phyloP scores from a whole-genome alignment of 306 rosid species.

The Citrullus colocynthis region DNA sequence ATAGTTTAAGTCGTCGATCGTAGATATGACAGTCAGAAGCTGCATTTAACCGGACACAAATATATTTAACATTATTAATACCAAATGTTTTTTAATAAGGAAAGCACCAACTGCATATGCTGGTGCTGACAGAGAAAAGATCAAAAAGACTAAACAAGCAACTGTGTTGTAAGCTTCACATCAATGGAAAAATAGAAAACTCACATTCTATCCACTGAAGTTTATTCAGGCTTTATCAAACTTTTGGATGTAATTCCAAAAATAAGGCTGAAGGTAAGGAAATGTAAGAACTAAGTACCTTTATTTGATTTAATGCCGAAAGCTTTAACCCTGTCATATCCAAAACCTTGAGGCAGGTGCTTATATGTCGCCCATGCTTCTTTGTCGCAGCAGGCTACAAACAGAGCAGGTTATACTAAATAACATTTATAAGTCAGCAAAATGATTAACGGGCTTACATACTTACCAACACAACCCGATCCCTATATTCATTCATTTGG shows the following conservation, averaged over 20 bases:
- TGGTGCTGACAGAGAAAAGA: not conserved
- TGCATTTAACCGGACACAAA: constrained; percentile 25
- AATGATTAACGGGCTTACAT: constrained; percentile 4
- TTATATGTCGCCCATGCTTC: constrained; percentile 60
- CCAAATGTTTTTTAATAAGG: not conserved
- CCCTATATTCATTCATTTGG: constrained; percentile 89
- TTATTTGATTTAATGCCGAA: constrained; percentile 75
- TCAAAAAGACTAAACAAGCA: not conserved
- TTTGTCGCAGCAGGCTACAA: constrained; percentile 60
- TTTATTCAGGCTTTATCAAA: not conserved
- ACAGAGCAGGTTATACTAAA: constrained; percentile 1
- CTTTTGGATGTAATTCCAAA: not conserved
- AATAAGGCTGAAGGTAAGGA: not conserved
- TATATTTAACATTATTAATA: not conserved
- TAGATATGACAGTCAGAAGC: constrained; percentile 80
- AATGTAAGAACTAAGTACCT: constrained; percentile 29
- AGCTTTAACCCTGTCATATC: constrained; percentile 93
- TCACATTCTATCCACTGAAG: not conserved
- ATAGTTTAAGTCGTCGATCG: constrained; percentile 91
- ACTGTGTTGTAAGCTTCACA: not conserved
- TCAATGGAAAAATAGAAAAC: not conserved
- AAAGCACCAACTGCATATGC: not conserved
- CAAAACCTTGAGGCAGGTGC: constrained; percentile 76
- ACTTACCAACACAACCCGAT: constrained; percentile 74
- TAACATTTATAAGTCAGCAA: not conserved